Evolutionary conservation across 2,329 filamentous ascomycete genomes (phyloP).

Genomic region (Aspergillus fructus): DNA sequence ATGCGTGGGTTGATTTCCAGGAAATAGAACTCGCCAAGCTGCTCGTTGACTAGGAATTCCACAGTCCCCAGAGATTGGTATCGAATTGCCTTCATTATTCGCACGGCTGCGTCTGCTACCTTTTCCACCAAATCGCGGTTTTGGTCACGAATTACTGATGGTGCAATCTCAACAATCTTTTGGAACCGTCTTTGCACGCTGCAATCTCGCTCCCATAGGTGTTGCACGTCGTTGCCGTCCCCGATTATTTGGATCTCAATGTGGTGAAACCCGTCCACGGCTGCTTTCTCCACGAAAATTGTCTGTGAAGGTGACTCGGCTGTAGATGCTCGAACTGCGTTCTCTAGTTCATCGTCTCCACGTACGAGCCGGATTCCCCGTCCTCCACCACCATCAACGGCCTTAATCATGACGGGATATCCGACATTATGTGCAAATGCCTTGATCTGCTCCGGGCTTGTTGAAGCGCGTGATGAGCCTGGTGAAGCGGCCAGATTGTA

Average conservation of each 20-base stretch:
- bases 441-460: constrained; percentile 42
- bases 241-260: constrained; percentile 63
- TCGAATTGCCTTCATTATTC: constrained; percentile 41
- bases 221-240: constrained; percentile 53
- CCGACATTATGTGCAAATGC: constrained; percentile 59
- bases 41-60: constrained; percentile 60
- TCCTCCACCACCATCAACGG: constrained; percentile 64
- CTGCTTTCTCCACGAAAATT: constrained; percentile 64
- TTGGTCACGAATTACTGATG: constrained; percentile 51
- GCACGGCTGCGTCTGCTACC: constrained; percentile 55
- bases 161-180: constrained; percentile 61
- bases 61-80: constrained; percentile 64
- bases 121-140: constrained; percentile 48
- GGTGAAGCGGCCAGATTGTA: not conserved
- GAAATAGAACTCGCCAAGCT: constrained; percentile 54
- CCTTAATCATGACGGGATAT: constrained; percentile 62
- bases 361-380: constrained; percentile 58
- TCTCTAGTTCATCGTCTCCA: constrained; percentile 44
- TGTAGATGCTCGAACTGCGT: constrained; percentile 51
- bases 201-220: constrained; percentile 62
- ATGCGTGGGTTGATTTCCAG: constrained; percentile 61
- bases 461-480: constrained; percentile 37
- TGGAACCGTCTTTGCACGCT: constrained; percentile 61
- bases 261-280: constrained; percentile 59
- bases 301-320: constrained; percentile 59